Conservation (phyloP, 495 filamentous ascomycete genomes). For the Achaetomiella virescens region DNA sequence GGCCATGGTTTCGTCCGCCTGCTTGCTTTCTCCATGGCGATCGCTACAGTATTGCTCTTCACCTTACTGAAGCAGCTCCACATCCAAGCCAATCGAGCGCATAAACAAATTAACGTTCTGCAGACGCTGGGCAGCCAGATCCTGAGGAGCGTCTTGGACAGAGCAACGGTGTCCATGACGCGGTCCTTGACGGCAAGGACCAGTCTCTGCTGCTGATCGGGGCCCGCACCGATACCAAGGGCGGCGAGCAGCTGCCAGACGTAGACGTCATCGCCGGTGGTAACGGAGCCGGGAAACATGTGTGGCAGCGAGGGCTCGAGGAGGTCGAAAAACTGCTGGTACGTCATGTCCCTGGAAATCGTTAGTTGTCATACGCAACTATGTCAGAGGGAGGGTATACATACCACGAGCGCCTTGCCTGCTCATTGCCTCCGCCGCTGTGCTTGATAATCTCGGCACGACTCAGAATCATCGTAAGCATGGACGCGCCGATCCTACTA, state of each 20-base stretch:
- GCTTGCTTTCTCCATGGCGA: not conserved
- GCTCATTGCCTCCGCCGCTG: constrained; percentile 57
- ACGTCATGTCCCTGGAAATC: constrained; percentile 50
- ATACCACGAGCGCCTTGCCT: constrained; percentile 78
- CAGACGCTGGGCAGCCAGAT: constrained; percentile 72
- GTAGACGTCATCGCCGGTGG: constrained; percentile 80
- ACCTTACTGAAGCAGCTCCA: constrained; percentile 75
- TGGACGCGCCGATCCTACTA: constrained; percentile 76
- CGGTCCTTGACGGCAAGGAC: constrained; percentile 96
- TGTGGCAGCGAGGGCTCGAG: constrained; percentile 74
- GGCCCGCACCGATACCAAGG: constrained; percentile 83
- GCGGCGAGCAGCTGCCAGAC: constrained; percentile 98
- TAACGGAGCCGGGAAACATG: constrained; percentile 81
- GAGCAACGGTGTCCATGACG: constrained; percentile 89
- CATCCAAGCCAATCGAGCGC: constrained; percentile 94
- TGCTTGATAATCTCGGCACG: constrained; percentile 91
- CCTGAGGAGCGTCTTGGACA: constrained; percentile 84
- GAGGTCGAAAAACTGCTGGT: constrained; percentile 78
- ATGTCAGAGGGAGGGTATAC: constrained; percentile 14
- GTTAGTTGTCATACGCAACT: constrained; percentile 11
- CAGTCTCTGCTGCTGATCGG: constrained; percentile 86
- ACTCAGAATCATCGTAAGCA: constrained; percentile 91
- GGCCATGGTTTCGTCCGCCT: not conserved
- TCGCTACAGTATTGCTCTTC: too few relatives aligned
- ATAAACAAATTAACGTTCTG: constrained; percentile 97